A percentile compares a stretch with the other conserved stretches of the same genome.
phyloP scores from a whole-genome alignment of 139 green algal species.

The Tetratostichococcus sp. region DNA sequence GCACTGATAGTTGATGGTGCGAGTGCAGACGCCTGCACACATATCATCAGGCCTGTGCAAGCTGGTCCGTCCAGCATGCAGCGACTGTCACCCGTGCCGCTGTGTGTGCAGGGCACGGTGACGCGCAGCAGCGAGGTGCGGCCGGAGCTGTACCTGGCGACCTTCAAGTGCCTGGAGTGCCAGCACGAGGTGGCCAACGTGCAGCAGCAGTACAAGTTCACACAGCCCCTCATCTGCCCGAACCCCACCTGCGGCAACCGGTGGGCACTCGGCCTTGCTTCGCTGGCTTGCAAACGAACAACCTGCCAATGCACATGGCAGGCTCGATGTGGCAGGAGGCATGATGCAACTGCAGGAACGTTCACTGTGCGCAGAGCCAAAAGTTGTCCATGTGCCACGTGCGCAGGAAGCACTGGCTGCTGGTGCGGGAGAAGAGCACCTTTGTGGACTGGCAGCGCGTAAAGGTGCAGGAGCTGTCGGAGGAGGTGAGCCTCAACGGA shows the following conservation, averaged over 20 bases:
- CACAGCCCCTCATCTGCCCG: slow-evolving; percentile 83
- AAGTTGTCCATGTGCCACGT: too few species aligned
- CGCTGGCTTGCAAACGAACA: too few species aligned
- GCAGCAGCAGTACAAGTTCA: slow-evolving; percentile 98
- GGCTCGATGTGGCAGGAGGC: neutral
- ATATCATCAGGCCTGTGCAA: too few species aligned
- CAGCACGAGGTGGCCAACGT: slow-evolving; percentile 59
- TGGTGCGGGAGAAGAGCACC: slow-evolving; percentile 81
- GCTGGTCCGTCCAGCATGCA: neutral
- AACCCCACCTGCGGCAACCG: slow-evolving; percentile 87
- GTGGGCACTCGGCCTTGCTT: slow-evolving; percentile 17
- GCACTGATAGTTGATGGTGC: too few species aligned
- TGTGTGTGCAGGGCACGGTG: slow-evolving; percentile 67
- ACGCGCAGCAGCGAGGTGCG: slow-evolving; percentile 93
- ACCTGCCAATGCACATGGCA: too few species aligned
- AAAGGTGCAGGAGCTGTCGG: slow-evolving; percentile 90
- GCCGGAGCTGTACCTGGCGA: slow-evolving; percentile 88
- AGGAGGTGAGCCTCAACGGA: slow-evolving; percentile 69
- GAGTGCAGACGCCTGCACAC: too few species aligned
- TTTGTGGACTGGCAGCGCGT: slow-evolving; percentile 99
- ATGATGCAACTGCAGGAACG: neutral
- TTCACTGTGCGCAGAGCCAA: too few species aligned
- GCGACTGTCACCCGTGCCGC: neutral
- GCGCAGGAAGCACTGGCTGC: slow-evolving; percentile 65
- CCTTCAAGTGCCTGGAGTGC: slow-evolving; percentile 91